These are phyloP conservation scores for Naganishia sp. DNA, from an alignment of 1,284 basidiomycete genomes.

Conservation along the genomic window DNA sequence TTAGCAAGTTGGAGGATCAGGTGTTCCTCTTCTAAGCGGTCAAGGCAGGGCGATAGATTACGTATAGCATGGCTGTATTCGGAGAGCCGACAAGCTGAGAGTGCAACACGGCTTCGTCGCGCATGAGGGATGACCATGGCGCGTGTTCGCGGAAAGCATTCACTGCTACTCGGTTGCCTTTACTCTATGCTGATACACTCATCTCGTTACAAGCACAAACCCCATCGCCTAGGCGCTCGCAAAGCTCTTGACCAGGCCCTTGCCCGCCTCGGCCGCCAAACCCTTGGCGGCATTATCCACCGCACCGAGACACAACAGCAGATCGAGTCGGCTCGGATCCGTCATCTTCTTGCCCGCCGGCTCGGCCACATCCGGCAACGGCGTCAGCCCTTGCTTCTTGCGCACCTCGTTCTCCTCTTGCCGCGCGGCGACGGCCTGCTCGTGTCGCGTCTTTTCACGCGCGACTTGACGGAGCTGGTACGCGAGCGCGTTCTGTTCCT, in stretches of 20 bases:
- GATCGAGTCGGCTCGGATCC: constrained; percentile 88
- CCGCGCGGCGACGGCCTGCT: constrained; percentile 75
- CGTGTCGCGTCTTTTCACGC: constrained; percentile 81
- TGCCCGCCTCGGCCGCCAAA: constrained; percentile 69
- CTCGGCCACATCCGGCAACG: constrained; percentile 80
- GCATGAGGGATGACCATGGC: too few species aligned
- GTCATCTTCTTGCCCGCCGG: constrained; percentile 82
- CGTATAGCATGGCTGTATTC: neutral
- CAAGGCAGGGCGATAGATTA: neutral
- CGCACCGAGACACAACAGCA: constrained; percentile 81
- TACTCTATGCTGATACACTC: too few species aligned
- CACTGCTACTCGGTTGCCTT: too few species aligned
- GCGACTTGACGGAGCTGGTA: constrained; percentile 90
- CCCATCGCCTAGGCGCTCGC: constrained; percentile 25
- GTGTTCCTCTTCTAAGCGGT: constrained; percentile 59
- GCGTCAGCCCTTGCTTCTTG: constrained; percentile 78
- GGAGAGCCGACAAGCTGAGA: neutral
- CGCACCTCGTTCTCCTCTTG: constrained; percentile 86
- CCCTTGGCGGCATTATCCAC: constrained; percentile 79
- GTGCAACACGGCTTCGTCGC: too few species aligned
- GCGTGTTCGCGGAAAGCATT: too few species aligned
- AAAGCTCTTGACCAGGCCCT: constrained; percentile 50
- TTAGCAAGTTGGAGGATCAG: constrained; percentile 91
- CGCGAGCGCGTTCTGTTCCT: constrained; percentile 89
- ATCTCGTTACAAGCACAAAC: too few species aligned